These are phyloP conservation scores for Rhodamnia rubescens DNA, from an alignment of 345 rosid species.

Conservation along the genomic window DNA sequence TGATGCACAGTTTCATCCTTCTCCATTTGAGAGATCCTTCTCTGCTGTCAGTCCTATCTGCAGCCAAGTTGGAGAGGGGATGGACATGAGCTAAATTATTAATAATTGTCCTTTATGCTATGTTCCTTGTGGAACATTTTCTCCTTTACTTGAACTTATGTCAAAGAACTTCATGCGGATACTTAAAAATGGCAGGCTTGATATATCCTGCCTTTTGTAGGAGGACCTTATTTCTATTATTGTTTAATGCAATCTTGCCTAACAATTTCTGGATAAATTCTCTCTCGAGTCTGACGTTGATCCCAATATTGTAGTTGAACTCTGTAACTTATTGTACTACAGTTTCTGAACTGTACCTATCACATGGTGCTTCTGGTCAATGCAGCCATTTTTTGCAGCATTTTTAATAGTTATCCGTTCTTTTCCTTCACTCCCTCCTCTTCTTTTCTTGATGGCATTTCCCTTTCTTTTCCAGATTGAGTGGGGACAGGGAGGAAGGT, in stretches of 20 bases:
- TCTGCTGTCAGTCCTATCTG: constrained; percentile 81
- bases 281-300: background rate
- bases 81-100: constrained; percentile 80
- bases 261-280: constrained; percentile 9
- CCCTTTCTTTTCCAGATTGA: background rate
- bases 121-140: constrained; percentile 1
- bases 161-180: constrained; percentile 40
- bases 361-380: background rate
- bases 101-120: background rate
- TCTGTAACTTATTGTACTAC: background rate
- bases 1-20: constrained; percentile 59
- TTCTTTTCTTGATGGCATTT: background rate
- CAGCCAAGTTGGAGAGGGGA: constrained; percentile 92
- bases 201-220: constrained; percentile 34
- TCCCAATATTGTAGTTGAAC: background rate
- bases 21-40: constrained; percentile 95
- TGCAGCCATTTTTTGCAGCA: background rate
- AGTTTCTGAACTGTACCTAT: background rate
- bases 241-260: constrained; percentile 36
- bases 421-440: background rate
- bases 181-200: constrained; percentile 27
- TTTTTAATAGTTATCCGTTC: background rate
- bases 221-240: constrained; percentile 31
- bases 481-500: background rate
- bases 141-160: constrained; percentile 19